phyloP scores from a whole-genome alignment of 306 rosid genomes.

The Vicia sativa region DNA sequence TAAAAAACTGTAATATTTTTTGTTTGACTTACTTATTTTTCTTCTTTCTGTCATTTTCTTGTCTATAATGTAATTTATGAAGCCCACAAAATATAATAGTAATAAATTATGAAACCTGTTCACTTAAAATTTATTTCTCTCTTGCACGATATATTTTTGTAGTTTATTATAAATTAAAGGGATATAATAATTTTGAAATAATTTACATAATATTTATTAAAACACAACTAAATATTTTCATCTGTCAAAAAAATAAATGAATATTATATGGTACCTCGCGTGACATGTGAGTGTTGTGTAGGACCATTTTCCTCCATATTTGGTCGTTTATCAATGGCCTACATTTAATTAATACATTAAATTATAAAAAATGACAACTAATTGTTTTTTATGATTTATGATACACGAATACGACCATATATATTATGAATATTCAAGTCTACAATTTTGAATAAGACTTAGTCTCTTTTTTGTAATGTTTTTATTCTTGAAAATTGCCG shows the following conservation, averaged over 20 bases:
- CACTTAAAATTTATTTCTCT: background rate
- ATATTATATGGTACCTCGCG: background rate
- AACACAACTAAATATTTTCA: background rate
- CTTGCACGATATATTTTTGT: background rate
- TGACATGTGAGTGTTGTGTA: background rate
- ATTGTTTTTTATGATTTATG: background rate
- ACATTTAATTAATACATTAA: background rate
- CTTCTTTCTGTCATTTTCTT: too few relatives aligned
- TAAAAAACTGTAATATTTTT: too few relatives aligned
- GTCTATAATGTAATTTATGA: background rate
- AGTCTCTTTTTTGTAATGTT: background rate
- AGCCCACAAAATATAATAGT: background rate
- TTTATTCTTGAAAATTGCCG: background rate
- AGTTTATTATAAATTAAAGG: too few relatives aligned
- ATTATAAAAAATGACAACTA: background rate
- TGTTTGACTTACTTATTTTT: too few relatives aligned
- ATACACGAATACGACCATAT: background rate
- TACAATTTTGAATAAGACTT: slow-evolving; percentile 35
- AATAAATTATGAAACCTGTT: background rate
- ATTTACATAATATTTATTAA: background rate
- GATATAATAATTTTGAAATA: too few relatives aligned
- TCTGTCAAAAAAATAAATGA: background rate
- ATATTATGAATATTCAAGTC: slow-evolving; percentile 11
- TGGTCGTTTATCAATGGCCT: background rate
- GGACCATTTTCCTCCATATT: background rate